Evolutionary conservation across 768 basidiomycete species (phyloP), one percentile per base, ranked within the genome.

Genomic region (Russula vinacea): DNA sequence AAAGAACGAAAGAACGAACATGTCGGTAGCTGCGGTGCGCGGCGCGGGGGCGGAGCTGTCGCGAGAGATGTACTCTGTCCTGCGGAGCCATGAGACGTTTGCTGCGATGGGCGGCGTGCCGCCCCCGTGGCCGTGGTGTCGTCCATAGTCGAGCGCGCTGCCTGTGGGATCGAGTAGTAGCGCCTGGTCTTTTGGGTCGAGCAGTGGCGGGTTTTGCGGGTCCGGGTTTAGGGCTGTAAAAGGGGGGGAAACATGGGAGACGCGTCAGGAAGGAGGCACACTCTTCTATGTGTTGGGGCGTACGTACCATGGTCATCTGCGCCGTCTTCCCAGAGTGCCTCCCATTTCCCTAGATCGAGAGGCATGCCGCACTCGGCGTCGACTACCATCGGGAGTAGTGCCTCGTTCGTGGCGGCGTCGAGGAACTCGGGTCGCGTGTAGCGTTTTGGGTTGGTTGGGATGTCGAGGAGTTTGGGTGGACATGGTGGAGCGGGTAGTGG

Each of bases 301-400:
- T n/a, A n/a, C 49, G 67, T 56, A 89, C 91, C 78, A 58, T 83
- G 80, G 75, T 88, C 84, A 71, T 87, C 83, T 3, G 81, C 89
- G 49, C 84, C 84, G 65, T 92, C 90, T 56, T 89, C 86, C 92
- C 90, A 94, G 19, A 96, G 76, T 40, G 84, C 88, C 60, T 89
- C 87, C 81, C 87, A 94, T 60, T 81, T 83, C 19, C 89, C 88
- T 53, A 96, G 77, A 73, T 98, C 92, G 29, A 99, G 76, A 0
- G 95, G 94, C 94, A 99, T 95, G 0, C 97, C 97, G 68, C 88
- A 89, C 73, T 99, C 97, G 0, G 92, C 92, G 70, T 99, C 97
- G 1, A 98, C 89, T 68, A 98, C 89, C 92, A 98, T 94, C 0
- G 97, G 96, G 22, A 97, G 74, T 0, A 90, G 89, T 13, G 86